Evolutionary conservation across 2,329 filamentous ascomycete genomes (phyloP), one percentile per base, ranked within the genome.

Genomic region (Fusarium sp.): DNA sequence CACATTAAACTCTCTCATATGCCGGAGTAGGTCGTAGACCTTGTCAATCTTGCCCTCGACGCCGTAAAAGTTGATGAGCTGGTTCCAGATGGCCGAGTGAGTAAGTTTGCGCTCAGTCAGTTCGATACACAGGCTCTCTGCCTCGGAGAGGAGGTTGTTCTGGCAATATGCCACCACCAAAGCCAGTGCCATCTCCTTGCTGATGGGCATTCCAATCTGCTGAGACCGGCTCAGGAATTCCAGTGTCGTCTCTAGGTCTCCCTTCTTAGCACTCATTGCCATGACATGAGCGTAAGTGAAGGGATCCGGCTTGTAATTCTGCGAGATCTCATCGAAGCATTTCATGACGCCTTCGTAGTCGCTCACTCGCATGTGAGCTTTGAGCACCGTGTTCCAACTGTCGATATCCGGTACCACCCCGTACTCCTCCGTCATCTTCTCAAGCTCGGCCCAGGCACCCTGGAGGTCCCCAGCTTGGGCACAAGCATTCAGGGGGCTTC

Each of bases 331-430:
- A 20, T 91, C 86, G 76, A 97, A 95, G 58, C 88, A 87, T 8
- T 85, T 80, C 66, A 94, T 84, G 14, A 92, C 92, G 7, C 90
- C 89, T n/a, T 90, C 85, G 50, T 94, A 88, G 79, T 97, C 90
- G 57, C 90, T 87, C 1, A 89, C 88, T 74, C 90, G 90, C 20
- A 88, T 87, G 81, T 95, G 89, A 4, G 93, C 92, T 77, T 92
- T 90, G 54, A 98, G 85, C 32, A 98, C 82, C 25, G 92, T 91
- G 79, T 97, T 97, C 92, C 93, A 97, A 71, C 89, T 90, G 38
- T 86, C 80, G 2, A 87, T 81, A 72, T 90, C 89, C 8, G 92
- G 92, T 47, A 84, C 74, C 17, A 93, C 76, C 1, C 85, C 82
- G 76, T 91, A 92, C 59, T 90, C 85, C 8, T 83, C 76, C 27